These are phyloP conservation scores for Endotrypanum monterogeii DNA, from an alignment of 208 protist species.

Conservation along the genomic window DNA sequence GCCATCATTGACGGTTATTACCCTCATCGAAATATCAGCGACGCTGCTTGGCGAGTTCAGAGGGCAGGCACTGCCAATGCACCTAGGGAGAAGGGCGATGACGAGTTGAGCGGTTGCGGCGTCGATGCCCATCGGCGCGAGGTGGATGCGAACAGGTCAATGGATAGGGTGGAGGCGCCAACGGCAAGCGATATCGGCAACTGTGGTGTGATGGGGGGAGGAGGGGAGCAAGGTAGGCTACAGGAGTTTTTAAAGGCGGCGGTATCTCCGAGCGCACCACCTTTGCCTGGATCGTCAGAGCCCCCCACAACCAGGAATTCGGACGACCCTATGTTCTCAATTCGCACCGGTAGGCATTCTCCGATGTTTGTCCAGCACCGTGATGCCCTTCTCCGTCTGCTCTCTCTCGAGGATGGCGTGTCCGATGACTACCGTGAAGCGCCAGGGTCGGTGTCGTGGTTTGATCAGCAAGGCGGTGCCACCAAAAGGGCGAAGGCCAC, in stretches of 20 bases:
- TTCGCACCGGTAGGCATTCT: neutral
- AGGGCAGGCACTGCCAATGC: no score
- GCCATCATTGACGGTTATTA: constrained; percentile 41
- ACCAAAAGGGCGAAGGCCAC: neutral
- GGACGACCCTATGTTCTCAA: neutral
- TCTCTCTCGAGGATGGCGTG: constrained; percentile 20
- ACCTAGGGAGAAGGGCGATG: neutral
- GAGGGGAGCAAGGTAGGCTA: no score
- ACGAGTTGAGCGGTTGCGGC: constrained; percentile 3
- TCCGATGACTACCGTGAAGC: constrained; percentile 10
- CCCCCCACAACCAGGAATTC: neutral
- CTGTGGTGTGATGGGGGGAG: no score
- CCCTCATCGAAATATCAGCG: constrained; percentile 25
- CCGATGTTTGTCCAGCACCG: constrained; percentile 8
- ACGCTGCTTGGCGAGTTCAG: neutral
- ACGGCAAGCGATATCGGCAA: no score
- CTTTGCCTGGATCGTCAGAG: no score
- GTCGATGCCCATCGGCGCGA: no score
- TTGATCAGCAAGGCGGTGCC: neutral
- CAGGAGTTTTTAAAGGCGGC: no score
- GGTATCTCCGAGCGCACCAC: no score
- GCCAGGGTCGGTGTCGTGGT: constrained; percentile 1
- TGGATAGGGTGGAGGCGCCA: no score
- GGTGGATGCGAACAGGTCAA: no score
- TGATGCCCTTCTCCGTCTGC: constrained; percentile 20